Evolutionary conservation across 257 asterid species (phyloP), one percentile per base, ranked within the genome.

Genomic region (Gentiana dahurica): DNA sequence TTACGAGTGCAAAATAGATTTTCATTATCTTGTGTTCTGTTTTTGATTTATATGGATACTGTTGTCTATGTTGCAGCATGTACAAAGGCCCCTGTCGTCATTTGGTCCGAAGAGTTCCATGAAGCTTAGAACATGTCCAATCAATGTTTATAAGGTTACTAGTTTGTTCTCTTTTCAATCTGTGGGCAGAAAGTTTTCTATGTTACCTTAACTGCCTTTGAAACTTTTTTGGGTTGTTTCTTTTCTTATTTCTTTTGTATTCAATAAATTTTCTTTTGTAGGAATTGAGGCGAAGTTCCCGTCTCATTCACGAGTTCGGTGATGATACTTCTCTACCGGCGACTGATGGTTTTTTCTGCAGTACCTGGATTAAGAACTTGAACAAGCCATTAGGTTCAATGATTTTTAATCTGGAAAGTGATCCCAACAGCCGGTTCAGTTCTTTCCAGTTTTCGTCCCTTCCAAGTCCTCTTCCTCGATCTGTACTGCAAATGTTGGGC

Each of bases 71-170:
- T 59, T 77, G 81, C 84, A 90, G 97, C 98, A 87, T 72, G 92
- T 91, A 65, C 98, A 87, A 65, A 89, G 97, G 53, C 94, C 95
- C 38, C 70, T 87, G 65, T 81, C 81, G 64, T 91, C 95, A 6
- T 91, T 91, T 77, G 97, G 98, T 53, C 98, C 98, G 2, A 88
- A 87, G 71, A 81, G 90, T 65, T 80, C 94, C 73, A 71, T 77
- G 80, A 81, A 83, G 73, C 94, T 87, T 55, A 74, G 75, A 68
- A 85, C 98, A 4, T 59, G 65, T 71, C 95, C 98, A 2, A 71
- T 81, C 56, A 79, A 83, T 75, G 91, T 87, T 64, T 82, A 81
- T 81, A 91, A 91, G 98, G 98, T 90, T 62, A 63, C 65, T 32
- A 55, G 34, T 65, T 45, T 68, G 54, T 49, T 15, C 51, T 50